Conservation (phyloP, 2,329 filamentous ascomycete genomes). For the Aureobasidium sp. region DNA sequence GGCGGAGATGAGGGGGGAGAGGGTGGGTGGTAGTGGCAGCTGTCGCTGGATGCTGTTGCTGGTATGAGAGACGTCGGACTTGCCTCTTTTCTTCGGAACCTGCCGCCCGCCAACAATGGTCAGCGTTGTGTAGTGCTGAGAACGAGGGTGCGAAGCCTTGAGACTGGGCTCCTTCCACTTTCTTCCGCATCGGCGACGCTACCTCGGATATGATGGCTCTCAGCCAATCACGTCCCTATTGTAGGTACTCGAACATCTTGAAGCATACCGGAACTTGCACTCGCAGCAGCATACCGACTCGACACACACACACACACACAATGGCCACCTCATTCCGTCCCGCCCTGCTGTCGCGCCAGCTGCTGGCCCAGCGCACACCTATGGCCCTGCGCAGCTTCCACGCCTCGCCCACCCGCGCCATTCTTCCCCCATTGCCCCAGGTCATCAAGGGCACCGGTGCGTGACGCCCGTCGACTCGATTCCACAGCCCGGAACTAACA, state of each 20-base stretch:
- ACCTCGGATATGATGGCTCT: neutral
- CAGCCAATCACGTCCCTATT: neutral
- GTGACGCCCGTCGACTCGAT: neutral
- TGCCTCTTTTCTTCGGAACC: conserved; percentile 10
- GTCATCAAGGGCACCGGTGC: conserved; percentile 66
- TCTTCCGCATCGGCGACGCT: neutral
- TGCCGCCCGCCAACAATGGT: neutral
- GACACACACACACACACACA: conserved; percentile 18
- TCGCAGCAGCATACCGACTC: neutral
- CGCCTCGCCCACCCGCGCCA: conserved; percentile 63
- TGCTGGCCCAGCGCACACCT: conserved; percentile 28
- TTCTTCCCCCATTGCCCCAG: conserved; percentile 79
- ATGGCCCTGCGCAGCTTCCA: conserved; percentile 61
- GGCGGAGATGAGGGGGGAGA: conserved; percentile 32
- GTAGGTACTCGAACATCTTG: neutral
- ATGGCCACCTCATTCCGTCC: conserved; percentile 45
- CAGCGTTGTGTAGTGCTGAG: neutral
- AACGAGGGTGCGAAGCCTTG: neutral
- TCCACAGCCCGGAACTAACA: neutral
- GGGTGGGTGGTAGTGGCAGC: conserved; percentile 19
- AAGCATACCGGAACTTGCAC: neutral
- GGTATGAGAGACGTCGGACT: conserved; percentile 10
- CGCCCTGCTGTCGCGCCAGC: conserved; percentile 26
- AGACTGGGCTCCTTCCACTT: neutral
- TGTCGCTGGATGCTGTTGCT: conserved; percentile 28